These are phyloP conservation scores for Phytophthora niederhauseri DNA, from an alignment of 352 stramenopile genomes.

Conservation along the genomic window DNA sequence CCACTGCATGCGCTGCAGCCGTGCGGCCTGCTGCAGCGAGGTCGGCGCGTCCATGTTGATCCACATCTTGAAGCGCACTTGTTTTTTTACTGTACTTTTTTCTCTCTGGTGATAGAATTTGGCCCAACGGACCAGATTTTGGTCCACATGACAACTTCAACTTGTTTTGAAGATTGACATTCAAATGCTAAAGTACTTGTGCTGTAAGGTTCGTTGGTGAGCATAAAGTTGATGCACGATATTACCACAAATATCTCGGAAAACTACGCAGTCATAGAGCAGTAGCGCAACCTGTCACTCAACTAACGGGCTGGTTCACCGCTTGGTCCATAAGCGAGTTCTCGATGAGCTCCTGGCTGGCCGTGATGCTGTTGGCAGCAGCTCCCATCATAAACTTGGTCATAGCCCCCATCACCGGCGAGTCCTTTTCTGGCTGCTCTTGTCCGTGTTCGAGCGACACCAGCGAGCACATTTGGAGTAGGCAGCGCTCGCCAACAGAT, in stretches of 20 bases:
- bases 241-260: neutral
- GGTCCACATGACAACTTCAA: too few species aligned
- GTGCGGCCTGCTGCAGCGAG: conserved; percentile 18
- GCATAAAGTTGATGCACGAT: too few species aligned
- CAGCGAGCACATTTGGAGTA: conserved; percentile 59
- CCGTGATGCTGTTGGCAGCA: conserved; percentile 39
- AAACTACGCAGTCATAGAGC: neutral
- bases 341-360: conserved; percentile 44
- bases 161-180: too few species aligned
- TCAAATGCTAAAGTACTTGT: too few species aligned
- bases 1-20: conserved; percentile 38
- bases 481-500: conserved; percentile 33
- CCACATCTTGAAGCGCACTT: conserved; percentile 28
- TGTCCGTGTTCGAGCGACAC: conserved; percentile 39
- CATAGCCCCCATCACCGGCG: conserved; percentile 38
- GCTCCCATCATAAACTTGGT: conserved; percentile 49
- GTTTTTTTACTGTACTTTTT: conserved; percentile 13
- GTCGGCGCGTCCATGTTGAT: conserved; percentile 18
- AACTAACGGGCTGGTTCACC: conserved; percentile 22
- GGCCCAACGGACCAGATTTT: neutral
- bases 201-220: too few species aligned
- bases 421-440: conserved; percentile 35
- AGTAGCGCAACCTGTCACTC: neutral
- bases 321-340: conserved; percentile 42
- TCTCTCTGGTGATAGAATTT: neutral